phyloP scores from a whole-genome alignment of 768 basidiomycete species.

The Suillus luteus region DNA sequence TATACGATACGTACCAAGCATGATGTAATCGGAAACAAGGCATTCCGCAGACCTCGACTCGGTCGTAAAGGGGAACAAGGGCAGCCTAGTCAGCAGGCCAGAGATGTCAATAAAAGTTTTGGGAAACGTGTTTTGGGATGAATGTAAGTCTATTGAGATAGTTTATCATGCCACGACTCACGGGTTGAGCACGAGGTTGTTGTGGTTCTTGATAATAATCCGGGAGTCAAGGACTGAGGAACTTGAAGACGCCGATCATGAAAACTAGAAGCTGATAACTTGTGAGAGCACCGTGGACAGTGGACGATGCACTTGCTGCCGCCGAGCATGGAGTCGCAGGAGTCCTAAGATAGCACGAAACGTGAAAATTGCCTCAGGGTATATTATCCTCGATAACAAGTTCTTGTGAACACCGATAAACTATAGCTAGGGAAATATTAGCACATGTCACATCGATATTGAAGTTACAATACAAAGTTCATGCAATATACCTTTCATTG shows the following conservation, averaged over 20 bases:
- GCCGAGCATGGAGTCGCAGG: not conserved
- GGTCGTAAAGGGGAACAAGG: not conserved
- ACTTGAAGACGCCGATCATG: constrained; percentile 3
- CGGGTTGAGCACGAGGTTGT: not conserved
- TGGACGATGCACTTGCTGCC: not conserved
- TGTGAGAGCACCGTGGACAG: not conserved
- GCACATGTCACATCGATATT: too few species aligned
- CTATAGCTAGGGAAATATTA: not conserved
- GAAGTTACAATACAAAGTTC: not conserved
- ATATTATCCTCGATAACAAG: not conserved
- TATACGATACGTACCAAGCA: not conserved
- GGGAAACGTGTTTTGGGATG: not conserved
- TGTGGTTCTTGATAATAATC: not conserved
- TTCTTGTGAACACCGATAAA: not conserved
- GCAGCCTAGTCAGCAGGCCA: not conserved
- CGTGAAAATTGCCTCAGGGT: not conserved
- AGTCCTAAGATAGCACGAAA: not conserved
- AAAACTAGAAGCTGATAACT: not conserved
- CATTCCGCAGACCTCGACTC: not conserved
- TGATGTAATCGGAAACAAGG: constrained; percentile 3
- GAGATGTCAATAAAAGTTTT: constrained; percentile 3
- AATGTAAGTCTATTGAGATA: not conserved
- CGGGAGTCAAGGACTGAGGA: not conserved
- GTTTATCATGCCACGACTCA: not conserved
- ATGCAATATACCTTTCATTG: not conserved